Evolutionary conservation across 139 green algal species (phyloP).

Genomic region (Yamagishiella unicocca): DNA sequence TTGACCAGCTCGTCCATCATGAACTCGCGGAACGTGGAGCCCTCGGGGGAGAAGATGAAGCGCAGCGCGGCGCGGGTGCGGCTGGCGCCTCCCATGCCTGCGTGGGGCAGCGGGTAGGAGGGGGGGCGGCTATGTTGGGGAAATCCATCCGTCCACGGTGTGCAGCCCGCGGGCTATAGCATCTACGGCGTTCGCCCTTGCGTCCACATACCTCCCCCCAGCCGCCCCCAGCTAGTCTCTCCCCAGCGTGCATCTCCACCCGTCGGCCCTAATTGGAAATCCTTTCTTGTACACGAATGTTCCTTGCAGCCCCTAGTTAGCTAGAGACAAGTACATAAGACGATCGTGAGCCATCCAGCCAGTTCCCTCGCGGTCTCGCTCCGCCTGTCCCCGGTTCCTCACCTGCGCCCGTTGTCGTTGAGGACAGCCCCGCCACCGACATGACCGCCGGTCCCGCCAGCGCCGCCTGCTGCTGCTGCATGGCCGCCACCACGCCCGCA

Average conservation of each 20-base stretch:
- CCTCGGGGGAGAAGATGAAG: conserved; percentile 75
- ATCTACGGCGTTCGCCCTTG: too few species aligned
- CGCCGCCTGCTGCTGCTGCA: conserved; percentile 6
- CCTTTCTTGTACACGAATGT: too few species aligned
- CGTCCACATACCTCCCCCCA: too few species aligned
- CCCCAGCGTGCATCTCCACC: too few species aligned
- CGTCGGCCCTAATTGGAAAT: too few species aligned
- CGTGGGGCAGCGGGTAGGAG: neutral
- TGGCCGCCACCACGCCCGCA: conserved; percentile 19
- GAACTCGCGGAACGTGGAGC: conserved; percentile 95
- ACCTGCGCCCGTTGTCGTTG: conserved; percentile 21
- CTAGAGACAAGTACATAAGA: too few species aligned
- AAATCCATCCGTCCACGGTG: too few species aligned
- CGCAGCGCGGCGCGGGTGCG: conserved; percentile 75
- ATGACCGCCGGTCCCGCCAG: neutral
- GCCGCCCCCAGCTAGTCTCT: too few species aligned
- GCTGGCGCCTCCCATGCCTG: neutral
- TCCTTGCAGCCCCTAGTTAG: too few species aligned
- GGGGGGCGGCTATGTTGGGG: too few species aligned
- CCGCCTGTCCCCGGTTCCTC: neutral
- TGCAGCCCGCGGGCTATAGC: too few species aligned
- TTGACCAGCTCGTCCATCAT: conserved; percentile 92
- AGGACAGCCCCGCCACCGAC: conserved; percentile 8
- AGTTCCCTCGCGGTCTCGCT: neutral
- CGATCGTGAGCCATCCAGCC: too few species aligned